These are phyloP conservation scores for Dimocarpus longan DNA, from an alignment of 345 rosid genomes.

Conservation along the genomic window DNA sequence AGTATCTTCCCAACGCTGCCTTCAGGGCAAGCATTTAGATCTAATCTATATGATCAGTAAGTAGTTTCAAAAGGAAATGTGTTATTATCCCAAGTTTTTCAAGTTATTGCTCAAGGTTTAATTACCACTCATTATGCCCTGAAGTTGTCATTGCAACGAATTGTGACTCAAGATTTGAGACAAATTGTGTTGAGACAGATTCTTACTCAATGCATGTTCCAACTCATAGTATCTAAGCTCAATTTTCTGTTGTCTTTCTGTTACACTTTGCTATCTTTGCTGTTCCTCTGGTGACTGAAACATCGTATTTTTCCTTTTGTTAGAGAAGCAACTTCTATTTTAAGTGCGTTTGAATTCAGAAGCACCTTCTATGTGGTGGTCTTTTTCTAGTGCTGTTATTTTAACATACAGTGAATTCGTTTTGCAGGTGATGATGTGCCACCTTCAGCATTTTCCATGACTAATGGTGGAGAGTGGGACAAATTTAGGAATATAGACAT, in stretches of 20 bases:
- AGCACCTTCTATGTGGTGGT: neutral
- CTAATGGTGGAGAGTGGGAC: conserved; percentile 85
- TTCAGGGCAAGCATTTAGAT: neutral
- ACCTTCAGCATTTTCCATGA: conserved; percentile 76
- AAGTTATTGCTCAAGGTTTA: neutral
- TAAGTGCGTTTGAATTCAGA: neutral
- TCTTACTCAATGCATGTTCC: neutral
- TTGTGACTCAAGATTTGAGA: neutral
- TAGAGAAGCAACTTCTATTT: neutral
- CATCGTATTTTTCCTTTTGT: neutral
- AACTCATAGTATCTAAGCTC: neutral
- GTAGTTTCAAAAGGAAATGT: neutral
- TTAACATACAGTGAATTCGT: conserved; percentile 20
- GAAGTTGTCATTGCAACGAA: neutral
- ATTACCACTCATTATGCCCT: neutral
- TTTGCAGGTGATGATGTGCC: conserved; percentile 84
- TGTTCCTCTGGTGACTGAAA: neutral
- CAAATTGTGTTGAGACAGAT: neutral
- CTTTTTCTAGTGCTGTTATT: neutral
- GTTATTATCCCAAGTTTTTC: neutral
- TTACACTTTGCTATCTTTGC: neutral
- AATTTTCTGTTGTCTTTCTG: neutral
- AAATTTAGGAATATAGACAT: conserved; percentile 90
- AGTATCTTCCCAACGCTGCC: neutral
- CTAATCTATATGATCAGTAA: neutral